Evolutionary conservation across 2,329 filamentous ascomycete genomes (phyloP).

Genomic region (Rugonectria rugulosa): DNA sequence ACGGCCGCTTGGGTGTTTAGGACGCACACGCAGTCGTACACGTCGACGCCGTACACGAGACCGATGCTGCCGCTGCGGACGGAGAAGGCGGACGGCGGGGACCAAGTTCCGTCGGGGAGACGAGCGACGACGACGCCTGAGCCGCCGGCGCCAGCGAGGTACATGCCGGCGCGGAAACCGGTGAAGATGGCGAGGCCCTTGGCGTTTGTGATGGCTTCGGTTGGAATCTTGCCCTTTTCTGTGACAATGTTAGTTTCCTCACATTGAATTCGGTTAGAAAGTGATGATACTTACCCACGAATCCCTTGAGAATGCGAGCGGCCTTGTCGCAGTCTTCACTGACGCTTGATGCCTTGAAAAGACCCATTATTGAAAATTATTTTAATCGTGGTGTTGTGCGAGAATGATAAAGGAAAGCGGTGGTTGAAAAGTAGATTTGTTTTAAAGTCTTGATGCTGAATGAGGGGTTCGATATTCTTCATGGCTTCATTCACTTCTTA

Average conservation of each 20-base stretch:
- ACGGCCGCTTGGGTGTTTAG: slow-evolving; percentile 74
- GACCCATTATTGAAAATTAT: slow-evolving; percentile 13
- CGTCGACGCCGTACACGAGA: slow-evolving; percentile 75
- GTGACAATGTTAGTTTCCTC: neutral
- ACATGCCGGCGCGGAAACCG: slow-evolving; percentile 65
- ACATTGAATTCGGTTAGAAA: no score
- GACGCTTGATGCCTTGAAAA: slow-evolving; percentile 19
- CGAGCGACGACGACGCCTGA: slow-evolving; percentile 62
- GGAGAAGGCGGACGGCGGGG: slow-evolving; percentile 74
- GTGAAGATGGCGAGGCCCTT: slow-evolving; percentile 67
- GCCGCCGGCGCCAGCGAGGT: slow-evolving; percentile 63
- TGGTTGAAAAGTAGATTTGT: no score
- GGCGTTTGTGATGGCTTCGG: slow-evolving; percentile 58
- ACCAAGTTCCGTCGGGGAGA: slow-evolving; percentile 66
- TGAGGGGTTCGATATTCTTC: no score
- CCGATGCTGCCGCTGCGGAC: slow-evolving; percentile 74
- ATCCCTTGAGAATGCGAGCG: slow-evolving; percentile 20
- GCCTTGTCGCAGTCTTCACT: slow-evolving; percentile 23
- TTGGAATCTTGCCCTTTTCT: slow-evolving; percentile 41
- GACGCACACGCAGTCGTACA: slow-evolving; percentile 79
- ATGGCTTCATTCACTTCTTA: no score
- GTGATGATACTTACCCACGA: slow-evolving; percentile 15
- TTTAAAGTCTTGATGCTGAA: no score
- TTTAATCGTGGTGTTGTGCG: neutral
- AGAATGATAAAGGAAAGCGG: neutral